Conservation (phyloP, 306 rosid species). For the Fagus crenata region DNA sequence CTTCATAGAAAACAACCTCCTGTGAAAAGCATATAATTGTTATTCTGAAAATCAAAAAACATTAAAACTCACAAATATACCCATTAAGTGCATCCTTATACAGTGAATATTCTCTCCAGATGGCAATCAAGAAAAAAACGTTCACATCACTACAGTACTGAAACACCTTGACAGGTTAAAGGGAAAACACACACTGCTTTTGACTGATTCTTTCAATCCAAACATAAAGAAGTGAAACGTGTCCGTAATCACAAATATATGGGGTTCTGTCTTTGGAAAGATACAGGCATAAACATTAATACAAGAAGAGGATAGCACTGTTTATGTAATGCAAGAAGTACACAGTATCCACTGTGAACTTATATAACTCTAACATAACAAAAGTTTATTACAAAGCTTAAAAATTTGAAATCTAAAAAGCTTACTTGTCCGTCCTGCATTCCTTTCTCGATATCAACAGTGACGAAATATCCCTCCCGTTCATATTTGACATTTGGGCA, state of each 20-base stretch:
- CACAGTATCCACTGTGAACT: not conserved
- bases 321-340: not conserved
- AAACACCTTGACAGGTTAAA: not conserved
- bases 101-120: not conserved
- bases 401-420: conserved; percentile 17
- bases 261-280: not conserved
- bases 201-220: not conserved
- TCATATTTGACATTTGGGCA: conserved; percentile 89
- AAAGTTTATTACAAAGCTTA: conserved; percentile 3
- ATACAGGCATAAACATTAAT: not conserved
- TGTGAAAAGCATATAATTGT: conserved; percentile 34
- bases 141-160: not conserved
- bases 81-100: not conserved
- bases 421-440: conserved; percentile 99
- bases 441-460: conserved; percentile 98
- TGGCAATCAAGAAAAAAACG: not conserved
- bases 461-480: conserved; percentile 87
- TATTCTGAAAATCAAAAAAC: conserved; percentile 6
- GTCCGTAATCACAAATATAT: not conserved
- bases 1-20: conserved; percentile 98
- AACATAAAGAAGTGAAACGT: not conserved
- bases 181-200: not conserved
- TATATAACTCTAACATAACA: not conserved
- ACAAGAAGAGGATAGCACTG: not conserved
- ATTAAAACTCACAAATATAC: not conserved